Evolutionary conservation across 176 grass and related monocot species (phyloP).

Genomic region (Saccharum officinarum): DNA sequence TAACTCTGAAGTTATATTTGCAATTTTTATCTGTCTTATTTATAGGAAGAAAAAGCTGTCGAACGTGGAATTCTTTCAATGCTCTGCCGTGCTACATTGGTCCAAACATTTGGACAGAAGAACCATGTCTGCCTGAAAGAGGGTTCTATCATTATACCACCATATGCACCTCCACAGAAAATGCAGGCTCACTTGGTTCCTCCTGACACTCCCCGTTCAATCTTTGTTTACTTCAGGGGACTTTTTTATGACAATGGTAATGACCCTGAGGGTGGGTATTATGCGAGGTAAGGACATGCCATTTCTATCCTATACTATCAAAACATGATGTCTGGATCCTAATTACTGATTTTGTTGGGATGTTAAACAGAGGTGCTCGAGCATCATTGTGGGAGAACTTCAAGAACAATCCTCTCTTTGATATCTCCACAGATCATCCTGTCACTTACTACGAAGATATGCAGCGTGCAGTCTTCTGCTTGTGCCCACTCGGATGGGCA

Average conservation of each 20-base stretch:
- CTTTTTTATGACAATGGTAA: constrained; percentile 88
- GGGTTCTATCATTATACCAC: constrained; percentile 83
- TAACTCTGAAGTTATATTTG: constrained; percentile 5
- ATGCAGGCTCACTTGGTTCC: constrained; percentile 87
- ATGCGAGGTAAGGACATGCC: constrained; percentile 59
- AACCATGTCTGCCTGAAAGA: constrained; percentile 93
- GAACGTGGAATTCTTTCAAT: constrained; percentile 75
- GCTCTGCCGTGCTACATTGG: constrained; percentile 66
- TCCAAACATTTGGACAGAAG: constrained; percentile 84
- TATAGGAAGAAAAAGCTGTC: constrained; percentile 81
- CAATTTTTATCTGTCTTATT: constrained; percentile 2
- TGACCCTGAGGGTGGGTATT: constrained; percentile 87
- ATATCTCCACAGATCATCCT: constrained; percentile 85
- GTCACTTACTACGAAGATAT: constrained; percentile 91
- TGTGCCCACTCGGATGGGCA: constrained; percentile 88
- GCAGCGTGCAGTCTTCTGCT: constrained; percentile 81
- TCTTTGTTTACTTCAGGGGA: constrained; percentile 86
- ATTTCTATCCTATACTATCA: not conserved
- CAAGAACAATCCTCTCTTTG: constrained; percentile 92
- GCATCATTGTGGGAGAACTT: constrained; percentile 92
- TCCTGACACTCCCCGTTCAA: constrained; percentile 68
- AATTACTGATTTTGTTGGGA: not conserved
- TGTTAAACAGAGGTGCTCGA: constrained; percentile 60
- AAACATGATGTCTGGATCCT: not conserved
- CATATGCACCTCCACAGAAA: constrained; percentile 87